Conservation (phyloP, 768 basidiomycete genomes). For the Epithele typhae region DNA sequence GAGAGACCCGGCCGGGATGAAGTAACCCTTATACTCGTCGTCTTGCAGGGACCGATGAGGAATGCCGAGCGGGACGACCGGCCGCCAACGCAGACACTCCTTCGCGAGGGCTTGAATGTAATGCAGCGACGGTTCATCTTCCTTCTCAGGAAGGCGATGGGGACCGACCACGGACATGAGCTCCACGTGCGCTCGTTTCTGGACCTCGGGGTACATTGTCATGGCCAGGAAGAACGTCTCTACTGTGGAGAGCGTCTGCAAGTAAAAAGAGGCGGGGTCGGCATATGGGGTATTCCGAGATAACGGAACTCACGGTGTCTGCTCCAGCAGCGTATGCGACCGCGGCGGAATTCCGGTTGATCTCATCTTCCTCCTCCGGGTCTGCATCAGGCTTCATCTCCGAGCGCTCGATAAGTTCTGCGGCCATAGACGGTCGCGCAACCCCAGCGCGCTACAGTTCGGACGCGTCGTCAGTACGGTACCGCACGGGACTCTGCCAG, state of each 20-base stretch:
- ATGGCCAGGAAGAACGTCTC: conserved; percentile 23
- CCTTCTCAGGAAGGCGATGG: conserved; percentile 7
- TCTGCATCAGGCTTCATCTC: not conserved
- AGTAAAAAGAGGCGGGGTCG: not conserved
- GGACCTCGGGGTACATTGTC: conserved; percentile 23
- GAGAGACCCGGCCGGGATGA: conserved; percentile 25
- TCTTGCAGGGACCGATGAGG: conserved; percentile 16
- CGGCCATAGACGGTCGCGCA: not conserved
- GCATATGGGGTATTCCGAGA: not conserved
- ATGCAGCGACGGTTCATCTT: conserved; percentile 13
- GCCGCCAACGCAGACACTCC: conserved; percentile 20
- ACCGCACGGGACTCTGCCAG: not conserved
- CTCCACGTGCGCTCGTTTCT: conserved; percentile 23
- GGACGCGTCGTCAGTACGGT: not conserved
- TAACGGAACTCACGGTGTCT: not conserved
- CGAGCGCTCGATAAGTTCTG: not conserved
- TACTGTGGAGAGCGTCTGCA: conserved; percentile 18
- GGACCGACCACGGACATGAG: conserved; percentile 19
- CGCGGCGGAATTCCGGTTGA: not conserved
- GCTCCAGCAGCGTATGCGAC: not conserved
- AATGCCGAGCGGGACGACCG: conserved; percentile 13
- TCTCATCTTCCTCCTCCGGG: not conserved
- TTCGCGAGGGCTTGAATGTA: conserved; percentile 20
- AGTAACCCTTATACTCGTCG: conserved; percentile 25
- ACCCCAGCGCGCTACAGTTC: not conserved